These are phyloP conservation scores for Chrysochromulina parva DNA, from an alignment of 78 protist species.

Conservation along the genomic window DNA sequence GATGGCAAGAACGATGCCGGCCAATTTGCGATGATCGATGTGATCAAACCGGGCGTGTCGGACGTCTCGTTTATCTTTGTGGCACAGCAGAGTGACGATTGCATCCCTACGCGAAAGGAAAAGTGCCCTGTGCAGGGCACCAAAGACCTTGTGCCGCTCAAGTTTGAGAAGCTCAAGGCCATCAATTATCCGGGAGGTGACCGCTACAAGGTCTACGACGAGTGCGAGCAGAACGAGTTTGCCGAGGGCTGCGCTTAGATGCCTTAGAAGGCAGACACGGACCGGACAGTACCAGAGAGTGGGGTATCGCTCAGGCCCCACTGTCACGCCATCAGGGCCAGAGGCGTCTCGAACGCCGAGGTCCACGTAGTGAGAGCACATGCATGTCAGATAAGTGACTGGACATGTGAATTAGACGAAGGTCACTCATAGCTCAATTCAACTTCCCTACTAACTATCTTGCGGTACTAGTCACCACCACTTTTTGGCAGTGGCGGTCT, in stretches of 20 bases:
- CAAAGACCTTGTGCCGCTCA: not conserved
- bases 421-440: too few relatives aligned
- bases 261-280: too few relatives aligned
- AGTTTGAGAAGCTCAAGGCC: not conserved
- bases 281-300: too few relatives aligned
- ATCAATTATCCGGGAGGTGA: conserved; percentile 9
- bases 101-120: not conserved
- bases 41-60: not conserved
- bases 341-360: too few relatives aligned
- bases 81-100: not conserved
- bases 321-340: too few relatives aligned
- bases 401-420: too few relatives aligned
- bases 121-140: conserved; percentile 9
- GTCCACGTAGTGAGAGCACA: too few relatives aligned
- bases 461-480: too few relatives aligned
- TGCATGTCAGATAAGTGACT: too few relatives aligned
- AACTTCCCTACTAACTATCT: too few relatives aligned
- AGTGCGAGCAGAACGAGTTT: conserved; percentile 26
- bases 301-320: too few relatives aligned
- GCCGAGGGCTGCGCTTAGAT: conserved; percentile 65
- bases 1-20: conserved; percentile 7
- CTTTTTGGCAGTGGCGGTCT: too few relatives aligned
- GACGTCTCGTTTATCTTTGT: not conserved
- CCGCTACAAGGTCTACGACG: conserved; percentile 13
- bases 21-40: conserved; percentile 2